Conservation (phyloP, 2,329 filamentous ascomycete species). For the Penicillium sp. region DNA sequence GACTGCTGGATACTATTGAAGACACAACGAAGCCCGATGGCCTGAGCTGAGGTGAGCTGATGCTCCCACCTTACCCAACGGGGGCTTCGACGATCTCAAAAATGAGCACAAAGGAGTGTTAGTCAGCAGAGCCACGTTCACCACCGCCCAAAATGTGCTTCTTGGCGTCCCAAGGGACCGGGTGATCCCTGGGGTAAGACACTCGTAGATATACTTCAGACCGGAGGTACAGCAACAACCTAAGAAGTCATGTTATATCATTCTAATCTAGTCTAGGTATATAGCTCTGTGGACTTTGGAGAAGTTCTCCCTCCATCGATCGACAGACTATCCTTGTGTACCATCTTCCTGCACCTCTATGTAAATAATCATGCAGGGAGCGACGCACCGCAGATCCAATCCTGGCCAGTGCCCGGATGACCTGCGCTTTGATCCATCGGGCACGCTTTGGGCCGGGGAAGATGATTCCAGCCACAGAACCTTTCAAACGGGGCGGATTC, state of each 20-base stretch:
- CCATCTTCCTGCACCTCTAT: constrained; percentile 4
- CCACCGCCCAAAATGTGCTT: background rate
- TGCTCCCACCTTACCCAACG: no score
- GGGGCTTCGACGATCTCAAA: background rate
- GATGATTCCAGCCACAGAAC: background rate
- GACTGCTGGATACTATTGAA: background rate
- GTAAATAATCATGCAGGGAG: constrained; percentile 19
- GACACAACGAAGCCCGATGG: no score
- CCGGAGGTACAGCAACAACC: background rate
- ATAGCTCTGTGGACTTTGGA: no score
- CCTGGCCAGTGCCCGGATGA: constrained; percentile 11
- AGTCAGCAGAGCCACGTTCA: background rate
- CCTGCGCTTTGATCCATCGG: constrained; percentile 21
- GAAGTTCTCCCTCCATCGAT: background rate
- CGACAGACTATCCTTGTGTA: background rate
- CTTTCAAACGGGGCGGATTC: background rate
- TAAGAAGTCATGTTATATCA: no score
- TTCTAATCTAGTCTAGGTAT: no score
- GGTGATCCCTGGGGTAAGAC: background rate
- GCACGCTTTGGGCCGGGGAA: constrained; percentile 14
- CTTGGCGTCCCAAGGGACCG: background rate
- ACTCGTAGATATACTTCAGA: background rate
- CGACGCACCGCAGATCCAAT: constrained; percentile 15
- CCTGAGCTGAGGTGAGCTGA: background rate
- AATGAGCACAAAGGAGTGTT: background rate